Evolutionary conservation across 2,329 filamentous ascomycete species (phyloP), one percentile per base, ranked within the genome.

Genomic region (Neonectria punicea): DNA sequence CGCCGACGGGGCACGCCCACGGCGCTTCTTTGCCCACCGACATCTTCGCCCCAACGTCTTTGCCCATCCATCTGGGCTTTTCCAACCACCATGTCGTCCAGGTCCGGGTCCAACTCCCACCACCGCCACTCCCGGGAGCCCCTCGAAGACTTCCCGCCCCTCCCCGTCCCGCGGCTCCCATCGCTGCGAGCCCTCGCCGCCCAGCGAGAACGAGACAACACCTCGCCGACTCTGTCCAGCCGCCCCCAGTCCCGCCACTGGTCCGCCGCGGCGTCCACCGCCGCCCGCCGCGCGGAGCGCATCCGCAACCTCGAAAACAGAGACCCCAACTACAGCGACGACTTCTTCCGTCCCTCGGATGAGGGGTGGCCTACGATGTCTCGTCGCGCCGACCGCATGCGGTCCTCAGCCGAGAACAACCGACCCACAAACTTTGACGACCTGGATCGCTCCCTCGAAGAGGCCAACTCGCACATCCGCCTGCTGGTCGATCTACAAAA

Each of bases 391-490:
- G 67, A 70, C 50, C 75, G 73, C 54, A 66, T 72, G 56, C 75
- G 75, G 60, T 54, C 60, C 44, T 63, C 63, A 18, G 58, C 69
- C 54, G 71, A 77, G 36, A 64, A 55, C 60, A 69, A 53, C 39
- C 72, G 70, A 34, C 62, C 70, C 22, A 51, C 77, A 55, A 77
- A 75, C 47, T 73, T 80, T 22, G 79, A 80, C 16, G 79, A 82
- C 46, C 69, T 81, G 8, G 78, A 81, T 55, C 77, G 78, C 41
- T 76, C 77, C 49, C 74, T 82, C 55, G 80, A 82, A 61, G 78
- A 81, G 69, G 79, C 80, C 51, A 83, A 84, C 72, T 77, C 81
- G 13, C 81, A 82, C 55, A 75, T 84, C 18, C 76, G 81, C 9
- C 77, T 81, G 6, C 72, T 85, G 32, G 75, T 84, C n/a, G 81